Conservation (phyloP, 108 stramenopile genomes). For the Phaeodactylum tricornutum region DNA sequence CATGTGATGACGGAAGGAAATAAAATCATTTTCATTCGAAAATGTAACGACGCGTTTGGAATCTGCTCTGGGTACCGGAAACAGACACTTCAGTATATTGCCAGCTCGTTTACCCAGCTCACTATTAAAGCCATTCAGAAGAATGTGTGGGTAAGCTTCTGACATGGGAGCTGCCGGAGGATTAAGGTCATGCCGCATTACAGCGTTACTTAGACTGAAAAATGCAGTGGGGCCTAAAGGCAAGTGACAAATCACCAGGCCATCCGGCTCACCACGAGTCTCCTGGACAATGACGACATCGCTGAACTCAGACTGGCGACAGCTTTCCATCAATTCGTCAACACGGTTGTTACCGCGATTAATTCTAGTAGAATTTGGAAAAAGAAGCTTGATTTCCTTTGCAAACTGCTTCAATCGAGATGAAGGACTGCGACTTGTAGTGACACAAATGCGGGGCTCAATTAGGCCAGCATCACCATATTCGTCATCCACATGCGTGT, state of each 20-base stretch:
- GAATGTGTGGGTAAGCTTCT: conserved; percentile 91
- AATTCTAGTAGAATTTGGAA: conserved; percentile 92
- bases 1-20: conserved; percentile 97
- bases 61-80: conserved; percentile 90
- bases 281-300: conserved; percentile 96
- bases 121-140: conserved; percentile 81
- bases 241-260: conserved; percentile 94
- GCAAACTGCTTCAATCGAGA: conserved; percentile 95
- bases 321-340: conserved; percentile 86
- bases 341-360: conserved; percentile 94
- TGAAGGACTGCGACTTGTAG: conserved; percentile 90
- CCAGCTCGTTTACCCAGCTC: conserved; percentile 84
- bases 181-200: conserved; percentile 94
- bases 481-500: conserved; percentile 89
- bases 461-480: conserved; percentile 88
- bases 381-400: conserved; percentile 92
- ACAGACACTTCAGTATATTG: conserved; percentile 90
- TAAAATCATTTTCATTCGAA: conserved; percentile 90
- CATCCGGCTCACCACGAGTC: conserved; percentile 98
- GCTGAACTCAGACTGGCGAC: conserved; percentile 86
- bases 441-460: conserved; percentile 94
- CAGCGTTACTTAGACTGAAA: conserved; percentile 84
- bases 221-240: conserved; percentile 97
- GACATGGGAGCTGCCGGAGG: conserved; percentile 91
- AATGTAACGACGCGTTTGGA: conserved; percentile 91